A percentile compares a stretch with the other conserved stretches of the same genome.
Conservation (phyloP, 1,139 yeast species). For the Debaryomyces fabryi region DNA sequence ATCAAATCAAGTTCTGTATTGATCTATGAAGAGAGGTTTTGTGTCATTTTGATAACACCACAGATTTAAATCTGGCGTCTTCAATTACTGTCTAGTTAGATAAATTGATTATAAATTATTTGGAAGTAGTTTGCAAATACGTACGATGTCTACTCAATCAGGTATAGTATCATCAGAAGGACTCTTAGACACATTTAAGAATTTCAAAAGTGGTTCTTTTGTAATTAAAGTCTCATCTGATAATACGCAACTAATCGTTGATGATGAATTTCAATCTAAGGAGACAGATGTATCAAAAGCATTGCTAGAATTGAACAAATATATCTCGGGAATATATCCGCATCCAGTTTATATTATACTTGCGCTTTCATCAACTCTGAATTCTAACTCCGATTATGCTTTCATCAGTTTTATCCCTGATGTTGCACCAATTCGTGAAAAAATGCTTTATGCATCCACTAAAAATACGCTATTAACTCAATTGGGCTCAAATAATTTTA, state of each 20-base stretch:
- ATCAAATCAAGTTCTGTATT: not conserved
- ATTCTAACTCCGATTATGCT: constrained; percentile 31
- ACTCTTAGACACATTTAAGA: constrained; percentile 38
- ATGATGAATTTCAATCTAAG: constrained; percentile 32
- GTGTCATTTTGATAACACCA: constrained; percentile 1
- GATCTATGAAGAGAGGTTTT: not conserved
- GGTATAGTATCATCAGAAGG: constrained; percentile 60
- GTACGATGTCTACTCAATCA: constrained; percentile 67
- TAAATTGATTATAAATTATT: not conserved
- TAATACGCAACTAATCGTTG: constrained; percentile 47
- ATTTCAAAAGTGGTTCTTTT: constrained; percentile 28
- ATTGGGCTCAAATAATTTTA: constrained; percentile 67
- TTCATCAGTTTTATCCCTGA: constrained; percentile 91
- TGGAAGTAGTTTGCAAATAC: not conserved
- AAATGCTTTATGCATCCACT: constrained; percentile 94
- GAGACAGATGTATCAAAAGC: constrained; percentile 32
- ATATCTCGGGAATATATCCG: constrained; percentile 39
- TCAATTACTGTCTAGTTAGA: not conserved
- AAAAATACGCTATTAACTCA: constrained; percentile 74
- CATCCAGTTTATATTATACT: constrained; percentile 66
- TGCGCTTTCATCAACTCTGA: not conserved
- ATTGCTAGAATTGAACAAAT: constrained; percentile 36
- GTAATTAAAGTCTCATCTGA: constrained; percentile 49
- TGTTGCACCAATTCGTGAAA: constrained; percentile 73
- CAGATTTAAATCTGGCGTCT: not conserved